phyloP scores from a whole-genome alignment of 331 rosid species.

The Quercus phellos region DNA sequence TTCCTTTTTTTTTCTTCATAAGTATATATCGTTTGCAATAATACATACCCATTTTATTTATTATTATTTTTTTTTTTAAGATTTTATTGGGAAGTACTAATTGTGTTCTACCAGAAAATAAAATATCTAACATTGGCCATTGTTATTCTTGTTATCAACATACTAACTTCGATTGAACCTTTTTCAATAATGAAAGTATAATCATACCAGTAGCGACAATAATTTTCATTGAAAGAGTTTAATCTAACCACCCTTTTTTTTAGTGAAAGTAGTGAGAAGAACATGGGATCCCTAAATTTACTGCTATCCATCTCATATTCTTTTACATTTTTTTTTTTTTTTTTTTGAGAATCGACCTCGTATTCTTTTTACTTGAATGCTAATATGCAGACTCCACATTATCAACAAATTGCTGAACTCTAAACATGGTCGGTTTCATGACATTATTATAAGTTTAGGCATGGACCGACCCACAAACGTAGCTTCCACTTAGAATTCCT shows the following conservation, averaged over 20 bases:
- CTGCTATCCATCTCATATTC: not conserved
- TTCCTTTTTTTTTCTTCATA: too few relatives aligned
- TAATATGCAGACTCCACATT: not conserved
- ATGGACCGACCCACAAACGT: constrained; percentile 33
- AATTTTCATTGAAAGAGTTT: too few relatives aligned
- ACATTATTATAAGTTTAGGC: constrained; percentile 32
- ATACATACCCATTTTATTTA: too few relatives aligned
- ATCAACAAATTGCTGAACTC: constrained; percentile 1
- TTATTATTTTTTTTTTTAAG: too few relatives aligned
- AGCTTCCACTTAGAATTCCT: constrained; percentile 35
- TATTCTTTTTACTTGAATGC: not conserved
- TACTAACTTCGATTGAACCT: not conserved
- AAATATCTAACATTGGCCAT: not conserved
- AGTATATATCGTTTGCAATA: too few relatives aligned
- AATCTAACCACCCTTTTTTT: too few relatives aligned
- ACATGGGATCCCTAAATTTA: not conserved
- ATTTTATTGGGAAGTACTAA: too few relatives aligned
- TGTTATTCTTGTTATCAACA: not conserved
- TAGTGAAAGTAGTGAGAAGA: not conserved
- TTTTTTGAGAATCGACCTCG: not conserved
- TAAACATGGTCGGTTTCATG: constrained; percentile 29
- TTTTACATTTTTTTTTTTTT: too few relatives aligned
- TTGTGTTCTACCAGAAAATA: not conserved
- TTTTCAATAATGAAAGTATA: not conserved
- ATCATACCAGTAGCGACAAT: not conserved